A percentile compares a stretch with the other conserved stretches of the same genome.
These are phyloP conservation scores for Botryotinia globosa DNA, from an alignment of 2,329 filamentous ascomycete genomes.

Conservation along the genomic window DNA sequence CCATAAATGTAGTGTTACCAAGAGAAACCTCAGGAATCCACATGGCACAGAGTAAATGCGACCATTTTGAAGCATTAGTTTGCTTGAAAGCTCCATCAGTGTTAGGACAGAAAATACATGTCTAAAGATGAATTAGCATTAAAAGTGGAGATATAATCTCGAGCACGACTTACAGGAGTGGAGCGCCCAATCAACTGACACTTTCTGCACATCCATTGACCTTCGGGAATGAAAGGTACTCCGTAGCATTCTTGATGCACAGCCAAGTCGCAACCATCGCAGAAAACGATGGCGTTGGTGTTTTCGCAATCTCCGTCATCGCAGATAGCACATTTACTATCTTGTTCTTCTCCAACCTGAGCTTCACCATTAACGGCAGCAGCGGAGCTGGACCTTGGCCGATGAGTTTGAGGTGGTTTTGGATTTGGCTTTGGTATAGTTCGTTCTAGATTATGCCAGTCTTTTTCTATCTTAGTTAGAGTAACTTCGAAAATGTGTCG, in stretches of 20 bases:
- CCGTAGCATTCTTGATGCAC: slow-evolving; percentile 99
- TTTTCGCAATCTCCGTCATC: slow-evolving; percentile 99
- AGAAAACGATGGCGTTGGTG: slow-evolving; percentile 98
- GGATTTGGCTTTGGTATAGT: slow-evolving; percentile 95
- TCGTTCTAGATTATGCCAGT: slow-evolving; percentile 95
- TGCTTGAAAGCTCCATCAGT: slow-evolving; percentile 98
- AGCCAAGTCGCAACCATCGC: slow-evolving; percentile 93
- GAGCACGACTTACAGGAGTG: slow-evolving; percentile 63
- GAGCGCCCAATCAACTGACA: slow-evolving; percentile 93
- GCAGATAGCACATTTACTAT: slow-evolving; percentile 96
- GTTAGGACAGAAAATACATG: slow-evolving; percentile 97
- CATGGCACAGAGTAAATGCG: slow-evolving; percentile 92
- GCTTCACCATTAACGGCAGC: slow-evolving; percentile 94
- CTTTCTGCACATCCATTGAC: slow-evolving; percentile 96
- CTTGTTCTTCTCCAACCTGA: slow-evolving; percentile 84
- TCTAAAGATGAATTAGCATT: slow-evolving; percentile 46
- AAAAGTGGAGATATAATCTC: neutral
- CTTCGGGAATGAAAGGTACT: slow-evolving; percentile 96
- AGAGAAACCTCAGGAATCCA: slow-evolving; percentile 98
- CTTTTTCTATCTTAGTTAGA: slow-evolving; percentile 98
- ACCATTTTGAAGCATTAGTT: slow-evolving; percentile 94
- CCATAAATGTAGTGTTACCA: slow-evolving; percentile 96
- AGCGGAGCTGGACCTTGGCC: slow-evolving; percentile 88
- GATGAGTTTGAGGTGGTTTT: slow-evolving; percentile 90
- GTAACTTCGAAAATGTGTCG: slow-evolving; percentile 95